Evolutionary conservation across 2,329 filamentous ascomycete genomes (phyloP).

Genomic region (Erysiphe pulchra): DNA sequence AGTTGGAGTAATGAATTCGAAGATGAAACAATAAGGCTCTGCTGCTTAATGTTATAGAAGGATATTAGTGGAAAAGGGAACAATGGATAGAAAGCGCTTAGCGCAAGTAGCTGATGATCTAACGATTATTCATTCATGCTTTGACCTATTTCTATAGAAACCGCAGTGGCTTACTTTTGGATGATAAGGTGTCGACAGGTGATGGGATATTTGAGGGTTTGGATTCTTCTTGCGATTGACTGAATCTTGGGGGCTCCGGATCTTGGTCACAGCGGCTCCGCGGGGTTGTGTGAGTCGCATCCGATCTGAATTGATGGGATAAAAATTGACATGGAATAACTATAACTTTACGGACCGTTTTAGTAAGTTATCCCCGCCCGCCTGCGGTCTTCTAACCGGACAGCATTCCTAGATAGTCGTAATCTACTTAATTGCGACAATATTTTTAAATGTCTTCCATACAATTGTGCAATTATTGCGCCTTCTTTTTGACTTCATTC

Average conservation of each 20-base stretch:
- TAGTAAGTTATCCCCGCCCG: too few relatives aligned
- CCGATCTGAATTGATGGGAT: background rate
- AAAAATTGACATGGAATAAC: background rate
- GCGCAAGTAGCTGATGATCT: background rate
- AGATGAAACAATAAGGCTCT: background rate
- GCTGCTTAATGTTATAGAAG: background rate
- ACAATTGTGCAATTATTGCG: background rate
- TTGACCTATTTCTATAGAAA: background rate
- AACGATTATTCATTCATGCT: background rate
- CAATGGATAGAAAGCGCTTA: background rate
- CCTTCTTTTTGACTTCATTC: background rate
- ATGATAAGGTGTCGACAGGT: background rate
- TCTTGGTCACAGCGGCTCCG: background rate
- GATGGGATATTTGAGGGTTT: too few relatives aligned
- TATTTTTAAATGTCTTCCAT: background rate
- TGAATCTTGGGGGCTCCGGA: background rate
- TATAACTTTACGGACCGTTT: too few relatives aligned
- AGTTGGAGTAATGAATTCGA: background rate
- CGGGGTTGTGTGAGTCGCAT: background rate
- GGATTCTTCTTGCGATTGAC: too few relatives aligned
- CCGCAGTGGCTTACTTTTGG: background rate
- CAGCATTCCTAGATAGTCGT: too few relatives aligned
- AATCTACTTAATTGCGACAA: background rate
- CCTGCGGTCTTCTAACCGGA: too few relatives aligned
- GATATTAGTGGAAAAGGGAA: background rate